Evolutionary conservation across 495 filamentous ascomycete species (phyloP).

Genomic region (Cryomyces antarcticus): DNA sequence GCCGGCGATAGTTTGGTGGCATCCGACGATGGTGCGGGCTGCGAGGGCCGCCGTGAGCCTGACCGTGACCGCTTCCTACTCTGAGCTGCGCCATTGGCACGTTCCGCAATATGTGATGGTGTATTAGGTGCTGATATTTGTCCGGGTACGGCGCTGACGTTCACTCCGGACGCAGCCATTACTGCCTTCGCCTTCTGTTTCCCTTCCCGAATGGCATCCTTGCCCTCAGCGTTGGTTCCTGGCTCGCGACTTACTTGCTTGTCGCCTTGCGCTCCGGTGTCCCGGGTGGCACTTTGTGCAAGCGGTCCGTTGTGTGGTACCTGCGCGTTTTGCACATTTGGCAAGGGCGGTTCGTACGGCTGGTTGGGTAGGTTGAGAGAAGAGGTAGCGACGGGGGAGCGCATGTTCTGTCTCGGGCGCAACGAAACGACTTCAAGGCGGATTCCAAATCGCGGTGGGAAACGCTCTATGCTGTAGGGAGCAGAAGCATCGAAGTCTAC

Average conservation of each 20-base stretch:
- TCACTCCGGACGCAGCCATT: conserved; percentile 28
- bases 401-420: no score
- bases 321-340: neutral
- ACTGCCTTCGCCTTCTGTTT: conserved; percentile 40
- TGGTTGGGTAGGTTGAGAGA: no score
- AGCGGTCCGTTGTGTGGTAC: neutral
- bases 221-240: conserved; percentile 3
- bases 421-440: no score
- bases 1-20: conserved; percentile 11
- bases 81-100: conserved; percentile 22
- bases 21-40: conserved; percentile 9
- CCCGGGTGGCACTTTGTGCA: neutral
- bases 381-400: no score
- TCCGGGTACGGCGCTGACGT: neutral
- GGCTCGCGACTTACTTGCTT: neutral
- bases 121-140: neutral
- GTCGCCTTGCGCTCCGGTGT: neutral
- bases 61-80: conserved; percentile 41
- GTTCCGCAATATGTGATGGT: neutral
- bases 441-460: no score
- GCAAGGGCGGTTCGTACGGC: no score
- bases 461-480: no score
- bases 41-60: conserved; percentile 24
- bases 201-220: conserved; percentile 28
- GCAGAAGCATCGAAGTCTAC: no score